These are phyloP conservation scores for Pythium folliculosum DNA, from an alignment of 352 stramenopile genomes.

Conservation along the genomic window DNA sequence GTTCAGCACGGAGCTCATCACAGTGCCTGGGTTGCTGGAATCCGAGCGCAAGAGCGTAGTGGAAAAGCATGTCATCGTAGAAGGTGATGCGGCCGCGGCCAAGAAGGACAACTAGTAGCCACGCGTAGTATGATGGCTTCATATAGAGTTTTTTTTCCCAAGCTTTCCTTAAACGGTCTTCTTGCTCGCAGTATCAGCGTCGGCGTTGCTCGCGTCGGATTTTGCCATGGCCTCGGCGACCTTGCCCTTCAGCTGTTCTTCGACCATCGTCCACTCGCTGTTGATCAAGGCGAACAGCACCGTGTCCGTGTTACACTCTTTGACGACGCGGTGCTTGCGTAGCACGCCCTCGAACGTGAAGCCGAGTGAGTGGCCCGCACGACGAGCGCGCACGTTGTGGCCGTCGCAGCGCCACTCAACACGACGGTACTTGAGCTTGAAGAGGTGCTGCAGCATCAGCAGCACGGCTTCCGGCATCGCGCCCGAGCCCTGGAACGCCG, in stretches of 20 bases:
- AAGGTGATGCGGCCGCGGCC: not conserved
- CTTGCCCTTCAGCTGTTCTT: slow-evolving; percentile 55
- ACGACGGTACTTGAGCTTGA: slow-evolving; percentile 75
- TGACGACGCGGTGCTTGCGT: slow-evolving; percentile 84
- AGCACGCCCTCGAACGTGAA: slow-evolving; percentile 89
- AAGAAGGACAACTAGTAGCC: slow-evolving; percentile 20
- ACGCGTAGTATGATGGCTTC: not conserved
- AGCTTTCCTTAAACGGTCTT: slow-evolving; percentile 33
- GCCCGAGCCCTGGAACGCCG: slow-evolving; percentile 66
- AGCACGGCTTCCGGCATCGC: slow-evolving; percentile 63
- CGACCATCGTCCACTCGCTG: slow-evolving; percentile 78
- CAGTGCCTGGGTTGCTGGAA: slow-evolving; percentile 17
- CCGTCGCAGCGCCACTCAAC: slow-evolving; percentile 89
- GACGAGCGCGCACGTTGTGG: slow-evolving; percentile 83
- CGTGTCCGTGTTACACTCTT: slow-evolving; percentile 85
- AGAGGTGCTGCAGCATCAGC: slow-evolving; percentile 73
- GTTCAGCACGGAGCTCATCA: slow-evolving; percentile 25
- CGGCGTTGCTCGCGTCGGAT: slow-evolving; percentile 8
- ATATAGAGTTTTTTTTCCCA: slow-evolving; percentile 19
- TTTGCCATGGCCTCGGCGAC: slow-evolving; percentile 14
- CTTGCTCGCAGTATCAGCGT: slow-evolving; percentile 25
- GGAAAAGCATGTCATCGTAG: not conserved
- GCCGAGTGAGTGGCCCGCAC: slow-evolving; percentile 74
- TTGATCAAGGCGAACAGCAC: slow-evolving; percentile 87
- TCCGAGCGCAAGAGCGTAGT: not conserved